These are phyloP conservation scores for Ajuga chamaepitys DNA, from an alignment of 257 asterid genomes.

Conservation along the genomic window DNA sequence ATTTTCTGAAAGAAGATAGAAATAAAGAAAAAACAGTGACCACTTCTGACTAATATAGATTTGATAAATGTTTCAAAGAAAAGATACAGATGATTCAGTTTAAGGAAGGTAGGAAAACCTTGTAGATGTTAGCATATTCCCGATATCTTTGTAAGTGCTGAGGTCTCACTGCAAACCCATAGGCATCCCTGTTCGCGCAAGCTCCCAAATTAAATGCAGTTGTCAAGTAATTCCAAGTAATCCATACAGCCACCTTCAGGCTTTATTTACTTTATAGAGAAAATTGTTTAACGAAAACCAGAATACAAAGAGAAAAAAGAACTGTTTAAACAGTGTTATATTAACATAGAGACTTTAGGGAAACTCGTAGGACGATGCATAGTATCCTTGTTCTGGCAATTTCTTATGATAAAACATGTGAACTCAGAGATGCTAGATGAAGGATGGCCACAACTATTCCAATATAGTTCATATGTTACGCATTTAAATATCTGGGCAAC, in stretches of 20 bases:
- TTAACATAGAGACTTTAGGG: background rate
- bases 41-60: background rate
- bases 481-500: background rate
- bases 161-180: slow-evolving; percentile 97
- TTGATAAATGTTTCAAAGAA: background rate
- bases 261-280: background rate
- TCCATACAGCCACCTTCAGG: background rate
- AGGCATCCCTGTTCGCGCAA: slow-evolving; percentile 76
- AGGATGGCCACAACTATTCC: background rate
- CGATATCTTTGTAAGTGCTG: slow-evolving; percentile 93
- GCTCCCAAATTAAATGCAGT: slow-evolving; percentile 5
- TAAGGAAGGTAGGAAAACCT: slow-evolving; percentile 40
- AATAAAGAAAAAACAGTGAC: background rate
- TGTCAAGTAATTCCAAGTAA: background rate
- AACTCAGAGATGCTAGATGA: background rate
- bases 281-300: background rate
- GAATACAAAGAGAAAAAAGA: background rate
- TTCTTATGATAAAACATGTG: background rate
- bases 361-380: background rate
- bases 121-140: slow-evolving; percentile 84
- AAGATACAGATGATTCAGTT: slow-evolving; percentile 4
- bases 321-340: background rate
- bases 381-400: background rate
- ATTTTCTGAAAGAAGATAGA: background rate
- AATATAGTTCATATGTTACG: background rate